Conservation (phyloP, 768 basidiomycete species). For the Calvatia gigantea region DNA sequence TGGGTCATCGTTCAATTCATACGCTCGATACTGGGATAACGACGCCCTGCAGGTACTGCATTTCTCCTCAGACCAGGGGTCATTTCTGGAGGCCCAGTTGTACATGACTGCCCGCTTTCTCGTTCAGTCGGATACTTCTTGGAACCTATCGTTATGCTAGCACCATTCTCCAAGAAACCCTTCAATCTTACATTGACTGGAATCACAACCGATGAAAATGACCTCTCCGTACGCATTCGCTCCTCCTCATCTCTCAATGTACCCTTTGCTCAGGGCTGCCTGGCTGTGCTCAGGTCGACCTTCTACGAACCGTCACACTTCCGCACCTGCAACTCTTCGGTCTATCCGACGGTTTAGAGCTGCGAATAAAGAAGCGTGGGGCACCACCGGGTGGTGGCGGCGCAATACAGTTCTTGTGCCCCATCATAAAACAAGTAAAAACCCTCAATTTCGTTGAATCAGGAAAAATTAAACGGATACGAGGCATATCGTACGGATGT, state of each 20-base stretch:
- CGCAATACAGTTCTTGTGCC: conserved; percentile 91
- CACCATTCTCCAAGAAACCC: conserved; percentile 89
- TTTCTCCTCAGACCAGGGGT: conserved; percentile 91
- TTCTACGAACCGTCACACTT: conserved; percentile 85
- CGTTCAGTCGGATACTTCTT: conserved; percentile 93
- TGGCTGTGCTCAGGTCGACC: conserved; percentile 63
- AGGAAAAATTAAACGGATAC: conserved; percentile 90
- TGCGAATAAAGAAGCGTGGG: conserved; percentile 95
- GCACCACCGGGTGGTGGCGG: conserved; percentile 89
- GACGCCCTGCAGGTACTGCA: conserved; percentile 65
- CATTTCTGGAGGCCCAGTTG: conserved; percentile 75
- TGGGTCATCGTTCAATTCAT: conserved; percentile 34
- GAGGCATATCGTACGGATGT: conserved; percentile 84
- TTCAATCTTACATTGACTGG: conserved; percentile 80
- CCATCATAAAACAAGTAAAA: conserved; percentile 86
- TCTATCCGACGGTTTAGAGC: conserved; percentile 84
- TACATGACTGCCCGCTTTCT: conserved; percentile 86
- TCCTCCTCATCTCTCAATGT: not conserved
- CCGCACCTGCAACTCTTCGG: conserved; percentile 91
- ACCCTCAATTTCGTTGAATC: conserved; percentile 89
- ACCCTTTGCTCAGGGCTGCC: not conserved
- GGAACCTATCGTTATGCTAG: conserved; percentile 86
- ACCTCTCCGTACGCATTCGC: conserved; percentile 77
- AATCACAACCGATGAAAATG: conserved; percentile 89
- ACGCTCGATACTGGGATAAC: not conserved